Evolutionary conservation across 2,329 filamentous ascomycete species (phyloP).

Genomic region (Cladophialophora bantiana): DNA sequence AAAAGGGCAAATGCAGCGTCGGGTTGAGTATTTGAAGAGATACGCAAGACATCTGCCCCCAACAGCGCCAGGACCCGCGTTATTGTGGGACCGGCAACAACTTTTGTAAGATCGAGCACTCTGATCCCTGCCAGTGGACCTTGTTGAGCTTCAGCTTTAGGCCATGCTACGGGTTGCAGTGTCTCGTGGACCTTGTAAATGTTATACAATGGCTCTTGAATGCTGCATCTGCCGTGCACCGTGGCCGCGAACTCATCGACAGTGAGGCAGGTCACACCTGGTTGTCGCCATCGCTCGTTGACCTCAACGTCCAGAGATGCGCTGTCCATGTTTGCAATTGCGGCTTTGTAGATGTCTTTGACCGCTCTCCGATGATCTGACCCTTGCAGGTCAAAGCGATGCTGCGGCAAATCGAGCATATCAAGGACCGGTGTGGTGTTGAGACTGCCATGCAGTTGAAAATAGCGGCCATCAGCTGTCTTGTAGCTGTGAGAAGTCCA

Average conservation of each 20-base stretch:
- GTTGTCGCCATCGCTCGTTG: neutral
- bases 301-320: neutral
- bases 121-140: conserved; percentile 54
- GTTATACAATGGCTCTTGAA: too few relatives aligned
- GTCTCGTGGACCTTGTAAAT: too few relatives aligned
- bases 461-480: neutral
- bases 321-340: neutral
- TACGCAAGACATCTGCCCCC: conserved; percentile 52
- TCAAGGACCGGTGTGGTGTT: neutral
- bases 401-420: neutral
- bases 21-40: conserved; percentile 41
- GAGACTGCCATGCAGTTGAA: neutral
- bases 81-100: conserved; percentile 54
- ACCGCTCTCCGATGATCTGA: too few relatives aligned
- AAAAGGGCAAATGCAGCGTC: conserved; percentile 62
- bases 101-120: conserved; percentile 57
- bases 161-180: too few relatives aligned
- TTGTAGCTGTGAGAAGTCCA: neutral
- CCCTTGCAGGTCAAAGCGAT: neutral
- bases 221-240: neutral
- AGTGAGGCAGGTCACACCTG: neutral
- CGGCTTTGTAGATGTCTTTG: neutral
- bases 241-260: neutral
- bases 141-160: too few relatives aligned
- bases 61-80: conserved; percentile 53